These are phyloP conservation scores for Delphinella strobiligena DNA, from an alignment of 2,329 filamentous ascomycete species.

Conservation along the genomic window DNA sequence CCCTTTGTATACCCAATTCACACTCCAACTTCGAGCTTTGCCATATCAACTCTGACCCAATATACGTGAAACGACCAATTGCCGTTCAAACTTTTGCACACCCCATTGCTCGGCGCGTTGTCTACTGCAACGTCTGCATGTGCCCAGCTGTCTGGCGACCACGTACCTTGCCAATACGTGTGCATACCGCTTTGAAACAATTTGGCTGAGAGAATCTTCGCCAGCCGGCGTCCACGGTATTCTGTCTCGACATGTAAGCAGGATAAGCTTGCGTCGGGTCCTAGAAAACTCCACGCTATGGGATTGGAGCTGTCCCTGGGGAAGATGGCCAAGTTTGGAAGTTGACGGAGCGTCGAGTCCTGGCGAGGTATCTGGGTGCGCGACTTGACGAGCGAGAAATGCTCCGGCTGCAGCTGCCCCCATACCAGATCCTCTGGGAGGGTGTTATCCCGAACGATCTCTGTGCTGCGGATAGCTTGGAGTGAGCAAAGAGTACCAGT, in stretches of 20 bases:
- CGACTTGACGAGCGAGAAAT: slow-evolving; percentile 44
- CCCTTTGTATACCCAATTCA: no score
- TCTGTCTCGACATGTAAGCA: slow-evolving; percentile 48
- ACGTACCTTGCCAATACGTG: slow-evolving; percentile 19
- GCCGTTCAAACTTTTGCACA: slow-evolving; percentile 52
- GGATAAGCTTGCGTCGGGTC: slow-evolving; percentile 49
- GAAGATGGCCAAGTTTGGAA: slow-evolving; percentile 26
- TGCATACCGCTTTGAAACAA: slow-evolving; percentile 41
- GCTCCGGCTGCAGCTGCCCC: slow-evolving; percentile 38
- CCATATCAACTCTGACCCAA: slow-evolving; percentile 41
- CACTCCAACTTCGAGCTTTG: slow-evolving; percentile 10
- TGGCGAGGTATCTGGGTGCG: slow-evolving; percentile 46
- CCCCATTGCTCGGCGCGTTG: slow-evolving; percentile 48
- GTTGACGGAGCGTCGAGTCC: slow-evolving; percentile 30
- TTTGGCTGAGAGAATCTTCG: slow-evolving; percentile 48
- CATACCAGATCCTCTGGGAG: slow-evolving; percentile 42
- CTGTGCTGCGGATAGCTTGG: background rate
- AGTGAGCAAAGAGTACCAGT: no score
- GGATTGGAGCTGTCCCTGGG: slow-evolving; percentile 28
- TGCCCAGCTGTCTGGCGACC: slow-evolving; percentile 36
- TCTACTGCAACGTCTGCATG: slow-evolving; percentile 52
- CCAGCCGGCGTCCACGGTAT: slow-evolving; percentile 51
- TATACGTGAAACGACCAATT: slow-evolving; percentile 43
- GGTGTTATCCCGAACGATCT: slow-evolving; percentile 19
- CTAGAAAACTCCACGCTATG: slow-evolving; percentile 54